Evolutionary conservation across 306 rosid genomes (phyloP), one percentile per base, ranked within the genome.

Genomic region (Castanospermum australe): DNA sequence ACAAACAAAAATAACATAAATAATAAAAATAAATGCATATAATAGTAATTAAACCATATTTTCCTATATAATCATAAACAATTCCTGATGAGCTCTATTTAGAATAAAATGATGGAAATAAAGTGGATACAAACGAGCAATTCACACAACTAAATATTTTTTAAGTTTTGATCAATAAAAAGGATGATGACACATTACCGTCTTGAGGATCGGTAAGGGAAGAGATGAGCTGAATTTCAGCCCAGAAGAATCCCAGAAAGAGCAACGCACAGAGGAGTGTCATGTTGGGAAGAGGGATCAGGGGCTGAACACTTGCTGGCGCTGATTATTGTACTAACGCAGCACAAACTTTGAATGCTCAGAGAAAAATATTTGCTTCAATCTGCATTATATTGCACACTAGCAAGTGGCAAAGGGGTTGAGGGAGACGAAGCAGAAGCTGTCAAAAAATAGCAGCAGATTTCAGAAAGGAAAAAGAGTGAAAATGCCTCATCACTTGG

Each of bases 151-250:
- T 5, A 30, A 39, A 20, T n/a, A n/a, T n/a, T n/a, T n/a, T n/a
- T n/a, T n/a, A n/a, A 32, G 36, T 75, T 30, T 13, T 51, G 5
- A 67, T 13, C 21, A 50, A 48, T 3, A 71, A 51, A 33, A 75
- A 28, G 13, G 22, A 50, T 14, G 33, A 63, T 30, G 8, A 6
- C 25, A 86, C 47, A 47, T 74, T 90, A 93, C 98, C 92, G 28
- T 93, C 98, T 64, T 42, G 79, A 45, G 88, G 21, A 71, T 92
- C 76, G 48, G 97, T 92, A 33, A 60, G n/a, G 4, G 97, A 84
- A 59, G 71, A 73, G 38, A 78, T 62, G 45, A 80, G 28, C 47
- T 84, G 85, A 80, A 88, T 70, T 64, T 91, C 72, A 47, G 84
- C 79, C 73, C 81, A 85, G 62, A 82, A 84, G 50, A 91, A 39